Base-by-base conservation (phyloP, 768 basidiomycete species). In the Leccinum longicurvipes region DNA sequence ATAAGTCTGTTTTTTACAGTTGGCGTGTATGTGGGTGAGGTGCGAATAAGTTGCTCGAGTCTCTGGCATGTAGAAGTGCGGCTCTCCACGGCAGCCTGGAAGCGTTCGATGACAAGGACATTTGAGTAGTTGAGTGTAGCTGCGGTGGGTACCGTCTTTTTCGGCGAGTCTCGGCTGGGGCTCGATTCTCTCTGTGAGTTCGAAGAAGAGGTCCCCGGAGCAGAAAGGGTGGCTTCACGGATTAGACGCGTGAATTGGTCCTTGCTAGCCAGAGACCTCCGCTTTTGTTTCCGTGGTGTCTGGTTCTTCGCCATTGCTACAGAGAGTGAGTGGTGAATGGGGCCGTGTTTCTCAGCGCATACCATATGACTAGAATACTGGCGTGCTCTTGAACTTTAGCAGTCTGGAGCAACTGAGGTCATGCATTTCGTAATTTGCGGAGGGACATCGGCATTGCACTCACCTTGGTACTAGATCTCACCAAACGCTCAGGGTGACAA, bases 1-100 rank as follows among this genome's bases (percentile, higher is more conserved):
- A 67, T 56, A 23, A 68, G 57, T 42, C 55, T 56, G 12, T 6
- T 49, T 54, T 67, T 66, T 24, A 60, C 51, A 15, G 64, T 24
- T 28, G 62, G 58, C 1, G 64, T 47, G 31, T 68, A 66, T 24
- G 60, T 49, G 29, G 49, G 19, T 19, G 66, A 68, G 29, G 50
- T 41, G 28, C 67, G 62, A 21, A 67, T 64, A 48, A 67, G 66
- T 21, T 67, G 58, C 36, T 67, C 66, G n/a, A 67, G 67, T 52
- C 60, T 67, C 31, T 66, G 67, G 50, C 66, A 67, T 21, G 65
- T 60, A 51, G 64, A 63, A 19, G 67, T 55, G 17, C 66, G 67
- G 36, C 45, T 60, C 36, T 68, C 66, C n/a, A 68, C 59, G 10
- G 67, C 66, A 11, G 56, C 64, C 44, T 68, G 65, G 48, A 68